A percentile compares a stretch with the other conserved stretches of the same genome.
These are phyloP conservation scores for Gossypium bickii DNA, from an alignment of 345 rosid species.

Conservation along the genomic window DNA sequence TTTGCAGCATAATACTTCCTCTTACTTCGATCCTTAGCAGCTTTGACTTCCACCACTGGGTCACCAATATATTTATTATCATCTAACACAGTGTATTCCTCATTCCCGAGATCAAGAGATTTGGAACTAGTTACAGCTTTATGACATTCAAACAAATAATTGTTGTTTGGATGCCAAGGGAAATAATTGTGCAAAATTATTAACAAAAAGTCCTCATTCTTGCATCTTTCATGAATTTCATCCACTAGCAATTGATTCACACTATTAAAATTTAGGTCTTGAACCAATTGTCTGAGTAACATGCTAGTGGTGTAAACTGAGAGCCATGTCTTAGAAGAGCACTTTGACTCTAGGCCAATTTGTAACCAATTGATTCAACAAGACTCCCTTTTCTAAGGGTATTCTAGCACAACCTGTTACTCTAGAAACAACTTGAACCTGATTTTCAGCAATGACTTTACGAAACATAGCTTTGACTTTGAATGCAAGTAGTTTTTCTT, in stretches of 20 bases:
- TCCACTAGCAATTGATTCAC: slow-evolving; percentile 92
- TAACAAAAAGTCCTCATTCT: slow-evolving; percentile 87
- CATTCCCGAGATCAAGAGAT: slow-evolving; percentile 80
- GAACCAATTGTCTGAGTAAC: slow-evolving; percentile 76
- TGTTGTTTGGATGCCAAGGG: slow-evolving; percentile 71
- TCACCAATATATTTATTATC: slow-evolving; percentile 97
- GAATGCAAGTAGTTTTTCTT: slow-evolving; percentile 87
- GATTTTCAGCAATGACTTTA: slow-evolving; percentile 70
- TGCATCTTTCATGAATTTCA: slow-evolving; percentile 98
- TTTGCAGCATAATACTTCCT: slow-evolving; percentile 91
- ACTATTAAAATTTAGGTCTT: slow-evolving; percentile 69
- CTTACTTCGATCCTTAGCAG: slow-evolving; percentile 88
- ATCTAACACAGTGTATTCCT: slow-evolving; percentile 92
- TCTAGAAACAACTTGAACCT: slow-evolving; percentile 90
- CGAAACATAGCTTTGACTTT: slow-evolving; percentile 65
- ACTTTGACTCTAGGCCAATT: slow-evolving; percentile 79
- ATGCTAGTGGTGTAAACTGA: slow-evolving; percentile 94
- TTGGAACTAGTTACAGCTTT: slow-evolving; percentile 89
- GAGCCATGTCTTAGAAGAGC: slow-evolving; percentile 68
- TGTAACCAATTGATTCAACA: slow-evolving; percentile 94
- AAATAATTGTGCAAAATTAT: slow-evolving; percentile 86
- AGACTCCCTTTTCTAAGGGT: slow-evolving; percentile 89
- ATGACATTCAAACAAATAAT: slow-evolving; percentile 66
- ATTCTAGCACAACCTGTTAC: slow-evolving; percentile 98
- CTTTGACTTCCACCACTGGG: slow-evolving; percentile 83